phyloP scores from a whole-genome alignment of 164 flowering plant species.

The Magnolia sinica region DNA sequence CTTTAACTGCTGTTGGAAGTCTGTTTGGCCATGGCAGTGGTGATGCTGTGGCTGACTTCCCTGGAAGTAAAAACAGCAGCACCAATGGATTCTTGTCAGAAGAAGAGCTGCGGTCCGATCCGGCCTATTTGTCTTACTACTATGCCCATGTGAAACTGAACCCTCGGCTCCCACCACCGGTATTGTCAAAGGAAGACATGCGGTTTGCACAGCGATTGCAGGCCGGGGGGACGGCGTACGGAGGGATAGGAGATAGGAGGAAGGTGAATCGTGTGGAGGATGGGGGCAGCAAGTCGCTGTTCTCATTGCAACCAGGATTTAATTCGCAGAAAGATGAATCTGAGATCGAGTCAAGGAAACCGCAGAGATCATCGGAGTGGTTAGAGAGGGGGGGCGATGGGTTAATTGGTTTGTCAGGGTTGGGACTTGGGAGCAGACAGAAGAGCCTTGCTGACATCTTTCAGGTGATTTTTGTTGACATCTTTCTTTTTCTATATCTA shows the following conservation, averaged over 20 bases:
- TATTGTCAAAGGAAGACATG: conserved; percentile 75
- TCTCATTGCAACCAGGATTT: conserved; percentile 49
- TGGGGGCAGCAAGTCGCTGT: conserved; percentile 38
- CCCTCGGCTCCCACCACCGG: conserved; percentile 80
- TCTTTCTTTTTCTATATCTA: conserved; percentile 31
- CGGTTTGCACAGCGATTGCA: conserved; percentile 59
- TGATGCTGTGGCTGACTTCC: conserved; percentile 11
- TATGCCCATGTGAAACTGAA: conserved; percentile 64
- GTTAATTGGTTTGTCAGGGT: conserved; percentile 64
- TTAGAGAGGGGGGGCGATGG: conserved; percentile 69
- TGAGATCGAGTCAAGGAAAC: conserved; percentile 21
- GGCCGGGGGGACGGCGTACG: conserved; percentile 30
- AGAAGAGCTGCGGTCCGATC: conserved; percentile 69
- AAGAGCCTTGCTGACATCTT: conserved; percentile 68
- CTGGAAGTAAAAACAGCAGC: conserved; percentile 1
- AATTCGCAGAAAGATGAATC: conserved; percentile 28
- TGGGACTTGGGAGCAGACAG: conserved; percentile 60
- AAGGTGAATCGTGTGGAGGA: conserved; percentile 25
- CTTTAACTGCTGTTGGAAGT: conserved; percentile 58
- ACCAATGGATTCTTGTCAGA: conserved; percentile 33
- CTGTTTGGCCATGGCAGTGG: conserved; percentile 30
- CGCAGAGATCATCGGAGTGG: conserved; percentile 26
- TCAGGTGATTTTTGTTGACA: conserved; percentile 69
- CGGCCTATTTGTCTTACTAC: conserved; percentile 66
- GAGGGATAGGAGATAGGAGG: conserved; percentile 76